These are phyloP conservation scores for Hemerocallis citrina DNA, from an alignment of 106 monocot species.

Conservation along the genomic window DNA sequence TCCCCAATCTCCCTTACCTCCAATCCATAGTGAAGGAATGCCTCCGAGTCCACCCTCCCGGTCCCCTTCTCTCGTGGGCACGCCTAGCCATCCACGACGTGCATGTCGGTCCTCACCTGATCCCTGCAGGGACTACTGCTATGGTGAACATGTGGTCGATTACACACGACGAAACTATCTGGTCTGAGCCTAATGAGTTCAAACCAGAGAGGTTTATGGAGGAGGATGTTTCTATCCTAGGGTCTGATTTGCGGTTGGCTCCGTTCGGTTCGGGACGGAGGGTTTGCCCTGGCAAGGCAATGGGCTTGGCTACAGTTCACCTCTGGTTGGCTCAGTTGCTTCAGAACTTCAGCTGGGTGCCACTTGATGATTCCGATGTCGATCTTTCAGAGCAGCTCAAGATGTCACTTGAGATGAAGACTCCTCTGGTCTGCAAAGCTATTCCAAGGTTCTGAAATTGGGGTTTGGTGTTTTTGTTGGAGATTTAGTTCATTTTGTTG, in stretches of 20 bases:
- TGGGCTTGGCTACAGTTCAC: constrained; percentile 21
- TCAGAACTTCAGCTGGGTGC: constrained; percentile 14
- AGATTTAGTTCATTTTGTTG: no score
- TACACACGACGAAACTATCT: constrained; percentile 9
- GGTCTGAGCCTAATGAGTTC: constrained; percentile 8
- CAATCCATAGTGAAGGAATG: constrained; percentile 23
- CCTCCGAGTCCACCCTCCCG: constrained; percentile 17
- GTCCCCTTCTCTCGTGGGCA: constrained; percentile 28
- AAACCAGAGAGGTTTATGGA: constrained; percentile 15
- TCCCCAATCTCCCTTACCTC: constrained; percentile 6
- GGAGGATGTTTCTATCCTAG: constrained; percentile 10
- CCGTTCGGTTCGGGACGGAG: constrained; percentile 21
- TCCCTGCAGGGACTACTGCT: constrained; percentile 20
- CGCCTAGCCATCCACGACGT: constrained; percentile 21
- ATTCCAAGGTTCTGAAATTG: constrained; percentile 8
- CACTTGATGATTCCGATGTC: neutral
- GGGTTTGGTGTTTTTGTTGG: no score
- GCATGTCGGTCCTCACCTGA: neutral
- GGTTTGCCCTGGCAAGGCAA: constrained; percentile 24
- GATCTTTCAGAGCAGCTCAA: constrained; percentile 12
- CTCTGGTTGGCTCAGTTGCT: constrained; percentile 27
- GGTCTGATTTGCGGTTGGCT: constrained; percentile 17
- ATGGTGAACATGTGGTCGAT: constrained; percentile 34
- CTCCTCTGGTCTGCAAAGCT: constrained; percentile 14
- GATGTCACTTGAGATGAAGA: constrained; percentile 24